A percentile compares a stretch with the other conserved stretches of the same genome.
Conservation (phyloP, 176 grass and related monocot genomes). For the Saccharum spontaneum region DNA sequence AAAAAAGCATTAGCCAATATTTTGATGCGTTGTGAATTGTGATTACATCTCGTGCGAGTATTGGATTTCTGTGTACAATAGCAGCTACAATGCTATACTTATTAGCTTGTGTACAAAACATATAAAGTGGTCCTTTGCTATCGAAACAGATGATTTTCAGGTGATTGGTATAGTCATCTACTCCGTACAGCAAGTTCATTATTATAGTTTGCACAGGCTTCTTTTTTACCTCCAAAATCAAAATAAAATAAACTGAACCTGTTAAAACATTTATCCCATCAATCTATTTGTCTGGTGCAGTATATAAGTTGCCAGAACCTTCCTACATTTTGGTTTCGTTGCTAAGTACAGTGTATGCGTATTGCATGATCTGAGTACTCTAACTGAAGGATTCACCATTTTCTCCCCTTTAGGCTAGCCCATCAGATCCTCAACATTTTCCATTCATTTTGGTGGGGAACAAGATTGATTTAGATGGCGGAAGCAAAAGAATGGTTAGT, state of each 20-base stretch:
- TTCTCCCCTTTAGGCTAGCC: slow-evolving; percentile 50
- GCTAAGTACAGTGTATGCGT: not conserved
- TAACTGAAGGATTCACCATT: slow-evolving; percentile 1
- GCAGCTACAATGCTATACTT: not conserved
- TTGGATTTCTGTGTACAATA: not conserved
- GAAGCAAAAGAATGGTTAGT: slow-evolving; percentile 77
- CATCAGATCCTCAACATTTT: slow-evolving; percentile 68
- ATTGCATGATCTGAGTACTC: not conserved
- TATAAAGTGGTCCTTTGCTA: too few relatives aligned
- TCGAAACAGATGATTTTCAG: not conserved
- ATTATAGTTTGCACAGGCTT: not conserved
- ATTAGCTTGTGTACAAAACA: not conserved
- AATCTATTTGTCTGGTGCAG: not conserved
- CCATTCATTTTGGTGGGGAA: slow-evolving; percentile 93
- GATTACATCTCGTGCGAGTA: not conserved
- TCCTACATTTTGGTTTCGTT: not conserved
- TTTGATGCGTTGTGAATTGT: not conserved
- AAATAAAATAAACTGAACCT: not conserved
- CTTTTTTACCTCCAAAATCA: not conserved
- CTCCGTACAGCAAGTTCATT: not conserved
- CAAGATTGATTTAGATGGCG: slow-evolving; percentile 89
- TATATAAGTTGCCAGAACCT: not conserved
- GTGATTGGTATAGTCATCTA: not conserved
- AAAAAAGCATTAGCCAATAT: not conserved
- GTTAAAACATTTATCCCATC: not conserved